A percentile compares a stretch with the other conserved stretches of the same genome.
Conservation (phyloP, 306 rosid genomes). For the Canavalia ensiformis region DNA sequence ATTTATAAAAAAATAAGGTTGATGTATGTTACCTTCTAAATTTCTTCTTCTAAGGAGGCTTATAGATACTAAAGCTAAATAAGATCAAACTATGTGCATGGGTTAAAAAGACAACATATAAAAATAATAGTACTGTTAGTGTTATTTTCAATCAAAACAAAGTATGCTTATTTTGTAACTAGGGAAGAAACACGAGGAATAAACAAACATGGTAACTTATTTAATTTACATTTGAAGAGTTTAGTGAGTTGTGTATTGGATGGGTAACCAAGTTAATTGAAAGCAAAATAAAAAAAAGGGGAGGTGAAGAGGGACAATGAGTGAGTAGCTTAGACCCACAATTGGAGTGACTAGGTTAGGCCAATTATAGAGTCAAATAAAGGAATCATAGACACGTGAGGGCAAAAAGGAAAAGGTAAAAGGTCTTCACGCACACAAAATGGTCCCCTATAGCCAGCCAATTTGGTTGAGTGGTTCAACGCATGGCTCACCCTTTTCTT, state of each 20-base stretch:
- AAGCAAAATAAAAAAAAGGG: neutral
- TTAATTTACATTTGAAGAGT: no score
- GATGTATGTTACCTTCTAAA: no score
- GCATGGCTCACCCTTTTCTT: conserved; percentile 33
- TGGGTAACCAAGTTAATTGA: neutral
- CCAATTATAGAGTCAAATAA: conserved; percentile 45
- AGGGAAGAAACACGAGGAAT: no score
- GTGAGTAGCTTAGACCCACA: conserved; percentile 26
- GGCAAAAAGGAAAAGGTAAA: conserved; percentile 26
- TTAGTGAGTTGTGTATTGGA: neutral
- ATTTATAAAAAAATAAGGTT: no score
- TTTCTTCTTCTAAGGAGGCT: no score
- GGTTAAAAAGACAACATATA: no score
- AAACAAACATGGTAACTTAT: no score
- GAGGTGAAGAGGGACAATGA: neutral
- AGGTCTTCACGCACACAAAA: conserved; percentile 38
- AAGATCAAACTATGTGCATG: no score
- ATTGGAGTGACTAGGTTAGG: conserved; percentile 37
- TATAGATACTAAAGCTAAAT: no score
- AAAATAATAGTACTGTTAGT: no score
- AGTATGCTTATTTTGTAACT: no score
- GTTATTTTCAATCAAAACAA: no score
- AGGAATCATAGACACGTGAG: conserved; percentile 41
- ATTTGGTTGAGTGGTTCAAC: conserved; percentile 47
- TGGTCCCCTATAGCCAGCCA: conserved; percentile 43